Evolutionary conservation across 768 basidiomycete species (phyloP), one percentile per base, ranked within the genome.

Genomic region (Leucosporidium scottii): DNA sequence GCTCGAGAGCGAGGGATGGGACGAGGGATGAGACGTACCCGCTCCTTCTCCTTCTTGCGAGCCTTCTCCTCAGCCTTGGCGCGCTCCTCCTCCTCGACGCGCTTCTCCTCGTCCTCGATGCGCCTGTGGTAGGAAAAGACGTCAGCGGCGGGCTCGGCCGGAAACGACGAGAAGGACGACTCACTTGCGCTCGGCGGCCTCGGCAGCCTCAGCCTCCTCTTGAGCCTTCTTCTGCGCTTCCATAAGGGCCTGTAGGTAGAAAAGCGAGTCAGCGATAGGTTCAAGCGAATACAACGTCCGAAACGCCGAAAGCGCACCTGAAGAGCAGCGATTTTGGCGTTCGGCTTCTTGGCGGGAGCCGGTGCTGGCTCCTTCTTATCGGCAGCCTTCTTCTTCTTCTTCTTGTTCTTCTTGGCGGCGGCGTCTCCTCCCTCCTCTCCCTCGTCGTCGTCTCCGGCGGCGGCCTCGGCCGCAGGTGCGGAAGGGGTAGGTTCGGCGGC

Each of bases 21-120:
- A n/a, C n/a, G n/a, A n/a, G n/a, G n/a, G n/a, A n/a, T 10, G 34
- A 34, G 34, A 59, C 75, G 54, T 30, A 87, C 91, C 87, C 94
- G 93, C 81, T 96, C 93, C 62, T 86, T 85, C 80, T 97, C 93
- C 81, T 97, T 97, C 84, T 97, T 97, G 68, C 92, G 81, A 76
- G 87, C 59, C 61, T 67, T 87, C 77, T 93, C 93, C 79, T 97
- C 97, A 82, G 96, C 90, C 78, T 93, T 94, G 80, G 92, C 93
- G 8, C 81, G 81, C 68, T 81, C 89, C 79, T 91, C 91, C 77
- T 93, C 92, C 70, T 84, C 90, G 4, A 83, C 84, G 47, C 76
- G 80, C 65, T 86, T 81, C 75, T 94, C 92, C 78, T 97, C 93
- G n/a, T 54, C 53, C 53, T 54, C 53, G 27, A 54, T 54, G 30